phyloP scores from a whole-genome alignment of 176 grass and related monocot genomes.

The Rhipidocladum racemiflorum region DNA sequence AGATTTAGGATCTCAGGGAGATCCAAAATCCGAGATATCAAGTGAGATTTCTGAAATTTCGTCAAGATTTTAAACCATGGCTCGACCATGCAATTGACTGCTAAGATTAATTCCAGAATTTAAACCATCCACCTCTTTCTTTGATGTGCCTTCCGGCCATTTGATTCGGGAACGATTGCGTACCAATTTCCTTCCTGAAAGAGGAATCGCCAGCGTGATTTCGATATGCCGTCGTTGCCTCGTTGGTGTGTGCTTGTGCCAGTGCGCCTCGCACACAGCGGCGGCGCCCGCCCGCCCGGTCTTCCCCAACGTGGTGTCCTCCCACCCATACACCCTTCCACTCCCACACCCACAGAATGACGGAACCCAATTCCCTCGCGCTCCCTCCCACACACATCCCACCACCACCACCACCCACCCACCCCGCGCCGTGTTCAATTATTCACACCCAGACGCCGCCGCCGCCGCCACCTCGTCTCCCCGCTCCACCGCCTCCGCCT shows the following conservation, averaged over 20 bases:
- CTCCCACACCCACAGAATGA: conserved; percentile 46
- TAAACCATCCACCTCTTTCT: not conserved
- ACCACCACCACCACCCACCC: not conserved
- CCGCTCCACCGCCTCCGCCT: not conserved
- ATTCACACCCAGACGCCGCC: conserved; percentile 6
- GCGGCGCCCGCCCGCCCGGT: not conserved
- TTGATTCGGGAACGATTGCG: too few relatives aligned
- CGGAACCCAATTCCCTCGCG: conserved; percentile 42
- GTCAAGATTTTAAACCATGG: too few relatives aligned
- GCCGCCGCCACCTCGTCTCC: not conserved
- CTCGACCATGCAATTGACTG: not conserved
- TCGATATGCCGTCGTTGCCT: not conserved
- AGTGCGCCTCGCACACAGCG: not conserved
- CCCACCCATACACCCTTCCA: conserved; percentile 61
- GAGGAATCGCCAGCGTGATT: not conserved
- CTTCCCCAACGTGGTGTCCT: conserved; percentile 68
- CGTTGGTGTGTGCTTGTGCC: not conserved
- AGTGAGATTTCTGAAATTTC: too few relatives aligned
- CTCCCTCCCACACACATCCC: conserved; percentile 8
- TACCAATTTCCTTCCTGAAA: too few relatives aligned
- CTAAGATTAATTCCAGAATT: not conserved
- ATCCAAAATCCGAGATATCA: too few relatives aligned
- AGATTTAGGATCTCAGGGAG: too few relatives aligned
- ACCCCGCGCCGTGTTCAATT: conserved; percentile 21
- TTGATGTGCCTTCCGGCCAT: not conserved